phyloP scores from a whole-genome alignment of 768 basidiomycete species.

The Phaffia tasmanica region DNA sequence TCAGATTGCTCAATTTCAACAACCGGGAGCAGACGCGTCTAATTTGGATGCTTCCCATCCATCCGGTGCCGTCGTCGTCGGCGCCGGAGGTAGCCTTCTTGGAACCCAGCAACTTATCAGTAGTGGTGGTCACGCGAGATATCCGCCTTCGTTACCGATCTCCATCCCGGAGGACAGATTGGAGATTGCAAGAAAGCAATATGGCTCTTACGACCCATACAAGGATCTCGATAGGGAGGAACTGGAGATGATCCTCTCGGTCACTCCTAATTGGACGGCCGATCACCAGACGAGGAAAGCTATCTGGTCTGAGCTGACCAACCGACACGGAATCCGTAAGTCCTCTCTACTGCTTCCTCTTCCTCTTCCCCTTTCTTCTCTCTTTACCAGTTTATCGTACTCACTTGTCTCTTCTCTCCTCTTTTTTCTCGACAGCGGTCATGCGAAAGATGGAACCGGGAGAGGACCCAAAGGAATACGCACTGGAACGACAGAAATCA shows the following conservation, averaged over 20 bases:
- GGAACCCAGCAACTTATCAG: too few relatives aligned
- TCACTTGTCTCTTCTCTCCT: too few relatives aligned
- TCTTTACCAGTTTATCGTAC: too few relatives aligned
- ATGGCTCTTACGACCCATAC: neutral
- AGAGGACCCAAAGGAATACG: constrained; percentile 10
- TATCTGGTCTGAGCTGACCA: constrained; percentile 11
- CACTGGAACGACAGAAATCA: constrained; percentile 1
- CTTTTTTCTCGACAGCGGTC: neutral
- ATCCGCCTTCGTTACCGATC: too few relatives aligned
- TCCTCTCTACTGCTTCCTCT: too few relatives aligned
- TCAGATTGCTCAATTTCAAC: too few relatives aligned
- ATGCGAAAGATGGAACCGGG: neutral
- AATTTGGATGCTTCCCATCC: too few relatives aligned
- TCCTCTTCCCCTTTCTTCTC: too few relatives aligned
- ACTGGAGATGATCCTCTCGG: neutral
- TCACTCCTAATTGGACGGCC: constrained; percentile 11
- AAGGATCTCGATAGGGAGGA: constrained; percentile 1
- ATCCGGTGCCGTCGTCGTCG: too few relatives aligned
- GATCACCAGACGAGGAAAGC: constrained; percentile 9
- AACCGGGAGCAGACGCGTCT: too few relatives aligned
- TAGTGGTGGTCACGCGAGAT: too few relatives aligned
- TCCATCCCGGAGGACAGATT: neutral
- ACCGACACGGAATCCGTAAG: constrained; percentile 1
- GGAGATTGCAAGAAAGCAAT: neutral
- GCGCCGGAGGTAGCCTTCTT: too few relatives aligned